These are phyloP conservation scores for Monascus purpureus DNA, from an alignment of 495 filamentous ascomycete genomes.

Conservation along the genomic window DNA sequence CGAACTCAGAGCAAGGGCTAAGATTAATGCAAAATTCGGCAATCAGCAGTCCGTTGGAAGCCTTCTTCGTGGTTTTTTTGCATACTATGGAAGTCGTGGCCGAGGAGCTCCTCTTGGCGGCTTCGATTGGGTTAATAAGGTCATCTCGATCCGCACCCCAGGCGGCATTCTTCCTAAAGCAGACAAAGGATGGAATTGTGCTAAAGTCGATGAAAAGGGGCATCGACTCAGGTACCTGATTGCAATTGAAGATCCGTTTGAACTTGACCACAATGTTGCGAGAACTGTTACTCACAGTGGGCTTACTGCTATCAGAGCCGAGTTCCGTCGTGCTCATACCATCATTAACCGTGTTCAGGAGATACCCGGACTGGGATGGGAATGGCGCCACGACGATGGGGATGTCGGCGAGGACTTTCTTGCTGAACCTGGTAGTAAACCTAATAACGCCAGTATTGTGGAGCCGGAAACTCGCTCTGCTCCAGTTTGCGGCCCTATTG, in stretches of 20 bases:
- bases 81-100: slow-evolving; percentile 53
- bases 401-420: slow-evolving; percentile 12
- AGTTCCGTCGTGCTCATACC: slow-evolving; percentile 59
- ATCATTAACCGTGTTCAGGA: slow-evolving; percentile 33
- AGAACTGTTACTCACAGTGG: slow-evolving; percentile 65
- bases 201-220: slow-evolving; percentile 43
- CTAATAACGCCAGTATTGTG: neutral
- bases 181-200: slow-evolving; percentile 64
- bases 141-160: slow-evolving; percentile 54
- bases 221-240: slow-evolving; percentile 68
- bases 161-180: slow-evolving; percentile 56
- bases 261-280: slow-evolving; percentile 69
- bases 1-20: slow-evolving; percentile 40
- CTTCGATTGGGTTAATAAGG: slow-evolving; percentile 59
- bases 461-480: neutral
- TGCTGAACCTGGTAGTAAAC: slow-evolving; percentile 1
- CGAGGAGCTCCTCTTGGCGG: slow-evolving; percentile 27
- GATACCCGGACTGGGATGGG: slow-evolving; percentile 4
- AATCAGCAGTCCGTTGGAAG: slow-evolving; percentile 48
- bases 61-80: slow-evolving; percentile 64
- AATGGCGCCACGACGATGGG: slow-evolving; percentile 5
- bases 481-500: neutral
- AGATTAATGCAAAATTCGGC: slow-evolving; percentile 35
- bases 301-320: slow-evolving; percentile 61
- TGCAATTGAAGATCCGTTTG: slow-evolving; percentile 80